A percentile compares a stretch with the other conserved stretches of the same genome.
Conservation (phyloP, 305 asterid genomes). For the Fraxinus albicans region DNA sequence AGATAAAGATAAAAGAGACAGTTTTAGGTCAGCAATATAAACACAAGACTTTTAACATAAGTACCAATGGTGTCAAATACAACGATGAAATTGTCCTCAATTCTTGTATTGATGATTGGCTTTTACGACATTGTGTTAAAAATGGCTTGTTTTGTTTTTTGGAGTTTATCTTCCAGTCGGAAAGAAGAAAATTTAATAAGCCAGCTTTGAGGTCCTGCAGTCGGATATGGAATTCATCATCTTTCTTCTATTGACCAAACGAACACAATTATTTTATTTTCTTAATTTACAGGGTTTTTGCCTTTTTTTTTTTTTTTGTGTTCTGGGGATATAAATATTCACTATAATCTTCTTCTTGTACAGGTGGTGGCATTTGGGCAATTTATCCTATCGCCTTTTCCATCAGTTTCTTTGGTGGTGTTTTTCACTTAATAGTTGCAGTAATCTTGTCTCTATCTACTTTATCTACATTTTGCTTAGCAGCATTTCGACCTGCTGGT, state of each 20-base stretch:
- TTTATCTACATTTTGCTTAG: conserved; percentile 54
- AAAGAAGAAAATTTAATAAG: background rate
- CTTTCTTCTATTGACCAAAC: background rate
- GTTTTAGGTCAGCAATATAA: conserved; percentile 3
- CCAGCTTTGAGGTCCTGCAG: conserved; percentile 11
- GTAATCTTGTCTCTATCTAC: conserved; percentile 55
- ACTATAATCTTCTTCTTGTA: conserved; percentile 25
- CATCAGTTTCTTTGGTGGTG: conserved; percentile 48
- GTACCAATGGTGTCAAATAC: background rate
- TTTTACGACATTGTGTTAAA: background rate
- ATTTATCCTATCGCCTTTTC: conserved; percentile 70
- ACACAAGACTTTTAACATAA: background rate
- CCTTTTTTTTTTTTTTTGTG: background rate
- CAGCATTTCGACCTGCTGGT: conserved; percentile 80
- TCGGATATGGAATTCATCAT: conserved; percentile 4
- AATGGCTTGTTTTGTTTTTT: background rate
- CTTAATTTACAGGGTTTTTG: conserved; percentile 5
- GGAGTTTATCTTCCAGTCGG: background rate
- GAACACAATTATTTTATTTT: background rate
- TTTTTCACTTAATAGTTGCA: conserved; percentile 45
- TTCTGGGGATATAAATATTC: conserved; percentile 7
- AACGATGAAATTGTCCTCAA: background rate
- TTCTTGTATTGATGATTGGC: background rate
- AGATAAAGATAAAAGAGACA: background rate
- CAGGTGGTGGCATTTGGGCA: conserved; percentile 94